Percentiles rank a stretch among this genome's conserved stretches.
phyloP scores from a whole-genome alignment of 257 asterid genomes.

The Thymus mandschuricus region DNA sequence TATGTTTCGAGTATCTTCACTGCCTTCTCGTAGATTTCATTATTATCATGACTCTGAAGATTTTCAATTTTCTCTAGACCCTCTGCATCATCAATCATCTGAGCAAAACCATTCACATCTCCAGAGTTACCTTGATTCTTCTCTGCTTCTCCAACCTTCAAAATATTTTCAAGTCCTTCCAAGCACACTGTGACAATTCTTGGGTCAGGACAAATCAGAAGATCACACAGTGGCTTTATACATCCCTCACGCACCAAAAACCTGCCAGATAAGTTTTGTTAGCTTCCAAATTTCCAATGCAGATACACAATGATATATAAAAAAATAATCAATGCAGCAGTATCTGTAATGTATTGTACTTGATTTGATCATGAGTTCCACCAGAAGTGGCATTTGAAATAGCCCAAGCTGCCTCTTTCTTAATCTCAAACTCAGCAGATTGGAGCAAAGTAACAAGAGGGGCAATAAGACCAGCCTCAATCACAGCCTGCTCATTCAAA shows the following conservation, averaged over 20 bases:
- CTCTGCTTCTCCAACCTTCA: conserved; percentile 88
- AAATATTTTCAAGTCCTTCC: conserved; percentile 86
- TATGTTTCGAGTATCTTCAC: conserved; percentile 82
- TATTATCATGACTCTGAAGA: conserved; percentile 80
- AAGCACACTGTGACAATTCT: conserved; percentile 70
- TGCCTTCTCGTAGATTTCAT: conserved; percentile 79
- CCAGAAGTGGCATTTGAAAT: conserved; percentile 91
- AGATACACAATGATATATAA: background rate
- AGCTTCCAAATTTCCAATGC: conserved; percentile 11
- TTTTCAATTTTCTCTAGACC: conserved; percentile 82
- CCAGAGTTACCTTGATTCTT: conserved; percentile 68
- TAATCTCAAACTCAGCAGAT: conserved; percentile 76
- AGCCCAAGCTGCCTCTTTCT: conserved; percentile 92
- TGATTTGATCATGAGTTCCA: conserved; percentile 81
- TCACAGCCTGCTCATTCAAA: conserved; percentile 57
- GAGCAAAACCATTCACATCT: conserved; percentile 72
- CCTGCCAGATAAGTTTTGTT: conserved; percentile 41
- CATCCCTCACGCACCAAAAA: conserved; percentile 72
- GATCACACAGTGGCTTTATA: conserved; percentile 84
- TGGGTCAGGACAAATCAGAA: conserved; percentile 77
- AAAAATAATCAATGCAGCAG: background rate
- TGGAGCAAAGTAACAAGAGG: conserved; percentile 74
- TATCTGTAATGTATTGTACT: conserved; percentile 40
- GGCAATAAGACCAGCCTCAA: conserved; percentile 55
- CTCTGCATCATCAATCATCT: conserved; percentile 80